Evolutionary conservation across 306 rosid genomes (phyloP).

Genomic region (Pueraria montana): DNA sequence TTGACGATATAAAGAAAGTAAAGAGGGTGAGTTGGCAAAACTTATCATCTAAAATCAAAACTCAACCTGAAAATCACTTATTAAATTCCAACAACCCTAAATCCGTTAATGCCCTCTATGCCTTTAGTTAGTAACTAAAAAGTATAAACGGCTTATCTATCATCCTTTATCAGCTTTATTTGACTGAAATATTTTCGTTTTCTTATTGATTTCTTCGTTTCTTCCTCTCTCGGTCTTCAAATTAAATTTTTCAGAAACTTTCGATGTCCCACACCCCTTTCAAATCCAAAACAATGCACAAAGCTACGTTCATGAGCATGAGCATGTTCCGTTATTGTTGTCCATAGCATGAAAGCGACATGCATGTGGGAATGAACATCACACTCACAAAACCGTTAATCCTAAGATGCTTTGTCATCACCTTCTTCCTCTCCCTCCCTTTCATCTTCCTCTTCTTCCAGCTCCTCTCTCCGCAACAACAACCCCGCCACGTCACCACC

Average conservation of each 20-base stretch:
- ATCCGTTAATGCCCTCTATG: no score
- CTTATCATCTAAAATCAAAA: no score
- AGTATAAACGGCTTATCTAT: background rate
- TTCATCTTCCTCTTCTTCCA: constrained; percentile 45
- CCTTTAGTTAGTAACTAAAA: background rate
- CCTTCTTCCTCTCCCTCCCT: constrained; percentile 69
- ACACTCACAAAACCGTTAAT: constrained; percentile 48
- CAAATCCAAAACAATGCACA: background rate
- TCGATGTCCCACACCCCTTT: no score
- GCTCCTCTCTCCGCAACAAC: constrained; percentile 42
- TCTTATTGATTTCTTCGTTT: background rate
- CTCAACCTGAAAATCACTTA: no score
- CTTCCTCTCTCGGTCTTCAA: background rate
- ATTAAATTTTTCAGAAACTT: background rate
- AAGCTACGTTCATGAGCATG: background rate
- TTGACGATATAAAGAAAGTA: no score
- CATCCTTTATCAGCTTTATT: background rate
- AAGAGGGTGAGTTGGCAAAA: no score
- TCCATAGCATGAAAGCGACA: background rate
- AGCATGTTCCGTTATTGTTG: no score
- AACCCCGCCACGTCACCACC: background rate
- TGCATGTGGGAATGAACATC: constrained; percentile 59
- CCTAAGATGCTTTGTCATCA: constrained; percentile 48
- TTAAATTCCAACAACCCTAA: no score
- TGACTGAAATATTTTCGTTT: background rate